Base-by-base conservation (phyloP, 257 asterid species). In the Coffea eugenioides region DNA sequence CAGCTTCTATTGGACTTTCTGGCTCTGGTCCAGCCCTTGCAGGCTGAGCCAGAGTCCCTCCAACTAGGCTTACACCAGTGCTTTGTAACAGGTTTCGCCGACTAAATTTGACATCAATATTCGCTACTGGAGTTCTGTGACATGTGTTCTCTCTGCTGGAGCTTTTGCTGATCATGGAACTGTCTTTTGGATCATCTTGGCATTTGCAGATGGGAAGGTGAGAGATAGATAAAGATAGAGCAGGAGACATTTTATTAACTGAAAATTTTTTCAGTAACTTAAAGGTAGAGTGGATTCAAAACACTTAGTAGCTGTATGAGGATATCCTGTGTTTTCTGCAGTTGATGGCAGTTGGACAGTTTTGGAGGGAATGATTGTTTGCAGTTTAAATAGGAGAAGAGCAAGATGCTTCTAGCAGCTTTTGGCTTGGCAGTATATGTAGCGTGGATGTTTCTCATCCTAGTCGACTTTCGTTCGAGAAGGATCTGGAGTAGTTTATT, bases 341-440 rank as follows among this genome's bases (percentile, higher is more conserved):
- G 52, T 71, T 80, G 71, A 6, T 13, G 78, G 78, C 62, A 73
- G 79, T 74, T 71, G 54, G 70, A 23, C 74, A 79, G 39, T 64
- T 84, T 82, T 83, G 88, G 90, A 85, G 89, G 91, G 86, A 89
- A 77, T 68, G 82, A 41, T 68, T 2, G 52, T 59, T 77, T 62
- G 41, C 45, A 59, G 75, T 43, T 48, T 75, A 43, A 11, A 74
- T 41, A 69, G 73, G 82, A 48, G 43, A 13, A 46, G 27, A 59
- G 48, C 61, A 84, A 57, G 94, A 87, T 77, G 90, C 52, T 87
- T 90, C 91, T 85, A 84, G 93, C 75, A 23, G 74, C 61, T 57
- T 1, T 41, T 43, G 18, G 52, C 76, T 76, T 83, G 70, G 74
- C 49, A n/a, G 51, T 18, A 3, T 71, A 20, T 43, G 56, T 3